Evolutionary conservation across 768 basidiomycete genomes (phyloP).

Genomic region (Macrocybe gigantea): DNA sequence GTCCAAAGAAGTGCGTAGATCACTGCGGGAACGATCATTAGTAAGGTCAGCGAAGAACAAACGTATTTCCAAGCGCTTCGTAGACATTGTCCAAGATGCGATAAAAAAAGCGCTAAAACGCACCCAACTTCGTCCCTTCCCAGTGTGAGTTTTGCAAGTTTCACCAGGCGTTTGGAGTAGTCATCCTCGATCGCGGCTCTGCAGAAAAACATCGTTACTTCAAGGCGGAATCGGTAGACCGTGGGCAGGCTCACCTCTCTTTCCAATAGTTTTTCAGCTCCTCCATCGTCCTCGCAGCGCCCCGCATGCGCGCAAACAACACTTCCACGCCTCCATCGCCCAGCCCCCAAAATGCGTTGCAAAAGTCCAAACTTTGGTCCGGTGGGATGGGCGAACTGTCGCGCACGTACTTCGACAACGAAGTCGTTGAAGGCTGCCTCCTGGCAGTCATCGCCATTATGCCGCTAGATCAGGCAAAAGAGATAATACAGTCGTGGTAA

Average conservation of each 20-base stretch:
- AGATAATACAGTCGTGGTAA: too few relatives aligned
- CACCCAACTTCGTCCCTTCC: conserved; percentile 95
- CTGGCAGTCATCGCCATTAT: conserved; percentile 53
- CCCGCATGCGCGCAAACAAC: conserved; percentile 84
- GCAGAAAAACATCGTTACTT: conserved; percentile 5
- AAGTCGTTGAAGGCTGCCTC: conserved; percentile 79
- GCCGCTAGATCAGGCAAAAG: too few relatives aligned
- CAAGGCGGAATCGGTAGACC: conserved; percentile 1
- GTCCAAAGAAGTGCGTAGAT: conserved; percentile 76
- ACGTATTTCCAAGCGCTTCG: background rate
- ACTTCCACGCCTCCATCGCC: conserved; percentile 88
- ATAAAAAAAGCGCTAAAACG: conserved; percentile 22
- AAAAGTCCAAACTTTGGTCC: conserved; percentile 74
- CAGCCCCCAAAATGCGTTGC: conserved; percentile 94
- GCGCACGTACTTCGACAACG: conserved; percentile 65
- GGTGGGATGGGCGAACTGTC: conserved; percentile 41
- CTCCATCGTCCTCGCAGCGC: conserved; percentile 80
- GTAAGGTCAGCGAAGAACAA: conserved; percentile 1
- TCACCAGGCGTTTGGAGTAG: conserved; percentile 80
- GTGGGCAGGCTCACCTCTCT: conserved; percentile 62
- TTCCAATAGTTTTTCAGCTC: conserved; percentile 89
- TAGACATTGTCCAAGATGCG: background rate
- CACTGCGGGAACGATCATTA: conserved; percentile 42
- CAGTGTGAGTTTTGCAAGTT: conserved; percentile 68
- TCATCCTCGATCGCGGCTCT: conserved; percentile 93